These are phyloP conservation scores for Phytophthora foliorum DNA, from an alignment of 352 stramenopile species.

Conservation along the genomic window DNA sequence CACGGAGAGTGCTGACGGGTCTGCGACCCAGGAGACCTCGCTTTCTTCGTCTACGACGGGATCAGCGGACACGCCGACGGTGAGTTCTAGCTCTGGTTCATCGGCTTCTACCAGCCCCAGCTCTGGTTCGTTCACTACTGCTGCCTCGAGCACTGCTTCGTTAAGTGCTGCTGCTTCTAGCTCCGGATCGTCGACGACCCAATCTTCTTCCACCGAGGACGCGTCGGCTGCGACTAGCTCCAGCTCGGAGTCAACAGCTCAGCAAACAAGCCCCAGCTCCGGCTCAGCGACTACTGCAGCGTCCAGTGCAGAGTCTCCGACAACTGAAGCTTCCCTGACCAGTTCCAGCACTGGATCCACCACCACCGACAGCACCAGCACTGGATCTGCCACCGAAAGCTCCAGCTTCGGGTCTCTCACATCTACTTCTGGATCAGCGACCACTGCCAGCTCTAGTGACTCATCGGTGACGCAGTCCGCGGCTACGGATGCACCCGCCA, in stretches of 20 bases:
- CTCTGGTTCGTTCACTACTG: conserved; percentile 20
- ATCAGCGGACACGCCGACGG: conserved; percentile 12
- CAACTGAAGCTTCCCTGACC: background rate
- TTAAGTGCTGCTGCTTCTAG: conserved; percentile 18
- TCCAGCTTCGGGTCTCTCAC: background rate
- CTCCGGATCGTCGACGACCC: conserved; percentile 7
- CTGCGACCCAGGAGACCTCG: conserved; percentile 23
- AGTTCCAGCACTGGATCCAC: conserved; percentile 4
- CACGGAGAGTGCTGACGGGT: conserved; percentile 17
- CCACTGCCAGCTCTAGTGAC: conserved; percentile 9
- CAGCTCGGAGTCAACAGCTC: background rate
- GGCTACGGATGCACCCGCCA: conserved; percentile 6
- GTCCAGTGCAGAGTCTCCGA: background rate
- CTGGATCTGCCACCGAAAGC: conserved; percentile 12
- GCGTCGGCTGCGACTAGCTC: conserved; percentile 1
- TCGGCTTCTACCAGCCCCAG: conserved; percentile 19
- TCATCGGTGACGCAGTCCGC: conserved; percentile 9
- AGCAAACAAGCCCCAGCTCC: background rate
- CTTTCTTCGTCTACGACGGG: conserved; percentile 22
- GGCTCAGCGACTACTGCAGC: background rate
- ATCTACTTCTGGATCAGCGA: conserved; percentile 11
- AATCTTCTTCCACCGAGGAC: conserved; percentile 1
- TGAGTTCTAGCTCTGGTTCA: conserved; percentile 8
- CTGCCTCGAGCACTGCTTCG: conserved; percentile 19
- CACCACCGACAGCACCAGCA: conserved; percentile 18